Percentiles rank a stretch among this genome's conserved stretches.
These are phyloP conservation scores for Acer yangbiense DNA, from an alignment of 345 rosid species.

Conservation along the genomic window DNA sequence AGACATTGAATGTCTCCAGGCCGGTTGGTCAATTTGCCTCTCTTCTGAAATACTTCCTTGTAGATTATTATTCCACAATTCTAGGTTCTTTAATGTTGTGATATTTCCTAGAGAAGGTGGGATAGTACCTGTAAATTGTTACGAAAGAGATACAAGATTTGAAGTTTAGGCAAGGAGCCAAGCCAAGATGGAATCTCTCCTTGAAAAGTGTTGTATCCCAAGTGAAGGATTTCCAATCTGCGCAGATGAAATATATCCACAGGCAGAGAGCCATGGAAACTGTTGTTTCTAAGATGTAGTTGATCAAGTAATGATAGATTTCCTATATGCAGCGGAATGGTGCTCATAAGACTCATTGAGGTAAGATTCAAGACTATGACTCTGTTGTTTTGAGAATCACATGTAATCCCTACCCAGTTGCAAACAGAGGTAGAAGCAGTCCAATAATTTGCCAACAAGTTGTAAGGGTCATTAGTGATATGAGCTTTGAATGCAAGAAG, in stretches of 20 bases:
- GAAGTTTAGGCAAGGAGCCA: conserved; percentile 2
- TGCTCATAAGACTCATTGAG: conserved; percentile 21
- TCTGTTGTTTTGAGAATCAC: background rate
- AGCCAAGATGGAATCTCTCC: conserved; percentile 18
- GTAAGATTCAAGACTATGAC: conserved; percentile 17
- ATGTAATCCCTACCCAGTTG: conserved; percentile 18
- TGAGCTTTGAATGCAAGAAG: conserved; percentile 21
- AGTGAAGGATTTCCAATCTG: background rate
- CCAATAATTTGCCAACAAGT: conserved; percentile 21
- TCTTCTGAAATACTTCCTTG: background rate
- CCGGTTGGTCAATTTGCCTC: background rate
- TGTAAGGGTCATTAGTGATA: conserved; percentile 1
- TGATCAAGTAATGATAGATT: conserved; percentile 3
- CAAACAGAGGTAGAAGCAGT: conserved; percentile 20
- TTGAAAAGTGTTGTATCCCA: background rate
- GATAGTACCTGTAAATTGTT: conserved; percentile 12
- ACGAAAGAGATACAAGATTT: background rate
- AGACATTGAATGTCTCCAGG: too few relatives aligned
- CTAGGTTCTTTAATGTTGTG: background rate
- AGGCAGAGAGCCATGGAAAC: background rate
- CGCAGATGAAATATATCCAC: background rate
- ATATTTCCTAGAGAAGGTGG: conserved; percentile 7
- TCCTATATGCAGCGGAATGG: conserved; percentile 20
- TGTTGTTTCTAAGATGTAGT: conserved; percentile 3
- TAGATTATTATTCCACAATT: background rate